Conservation (phyloP, 2,329 filamentous ascomycete genomes). For the Penicillium fuscoglaucum region DNA sequence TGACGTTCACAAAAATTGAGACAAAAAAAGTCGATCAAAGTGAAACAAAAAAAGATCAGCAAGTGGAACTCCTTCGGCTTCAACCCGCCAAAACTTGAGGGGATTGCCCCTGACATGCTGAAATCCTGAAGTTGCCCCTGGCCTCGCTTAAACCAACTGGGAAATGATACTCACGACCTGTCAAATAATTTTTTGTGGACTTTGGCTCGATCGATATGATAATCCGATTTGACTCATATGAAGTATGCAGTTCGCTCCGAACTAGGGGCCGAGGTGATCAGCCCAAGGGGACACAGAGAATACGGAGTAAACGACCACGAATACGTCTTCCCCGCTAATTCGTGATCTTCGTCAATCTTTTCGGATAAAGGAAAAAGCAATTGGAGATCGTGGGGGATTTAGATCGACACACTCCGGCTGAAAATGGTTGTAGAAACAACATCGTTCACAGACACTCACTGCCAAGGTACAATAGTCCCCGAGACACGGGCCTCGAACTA, state of each 20-base stretch:
- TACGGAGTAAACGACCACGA: conserved; percentile 6
- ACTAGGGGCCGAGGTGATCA: conserved; percentile 4
- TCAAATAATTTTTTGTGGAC: neutral
- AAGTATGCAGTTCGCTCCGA: neutral
- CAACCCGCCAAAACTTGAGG: conserved; percentile 1
- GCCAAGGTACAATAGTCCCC: neutral
- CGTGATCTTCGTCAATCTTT: neutral
- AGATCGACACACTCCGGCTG: neutral
- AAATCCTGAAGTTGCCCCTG: neutral
- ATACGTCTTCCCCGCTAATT: conserved; percentile 1
- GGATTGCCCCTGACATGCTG: conserved; percentile 15
- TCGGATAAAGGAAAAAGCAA: neutral
- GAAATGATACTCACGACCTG: conserved; percentile 21
- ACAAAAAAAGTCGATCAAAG: neutral
- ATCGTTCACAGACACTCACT: neutral
- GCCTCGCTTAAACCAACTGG: conserved; percentile 22
- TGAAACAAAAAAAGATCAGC: neutral
- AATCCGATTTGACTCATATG: conserved; percentile 10
- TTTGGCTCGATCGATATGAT: neutral
- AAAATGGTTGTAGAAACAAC: neutral
- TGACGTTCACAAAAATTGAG: neutral
- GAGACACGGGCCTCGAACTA: neutral
- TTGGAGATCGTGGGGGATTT: neutral
- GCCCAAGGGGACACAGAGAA: neutral
- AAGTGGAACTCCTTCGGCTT: neutral